Conservation (phyloP, 371 early-diverging fungal genomes). For the Lichtheimia ornata region DNA sequence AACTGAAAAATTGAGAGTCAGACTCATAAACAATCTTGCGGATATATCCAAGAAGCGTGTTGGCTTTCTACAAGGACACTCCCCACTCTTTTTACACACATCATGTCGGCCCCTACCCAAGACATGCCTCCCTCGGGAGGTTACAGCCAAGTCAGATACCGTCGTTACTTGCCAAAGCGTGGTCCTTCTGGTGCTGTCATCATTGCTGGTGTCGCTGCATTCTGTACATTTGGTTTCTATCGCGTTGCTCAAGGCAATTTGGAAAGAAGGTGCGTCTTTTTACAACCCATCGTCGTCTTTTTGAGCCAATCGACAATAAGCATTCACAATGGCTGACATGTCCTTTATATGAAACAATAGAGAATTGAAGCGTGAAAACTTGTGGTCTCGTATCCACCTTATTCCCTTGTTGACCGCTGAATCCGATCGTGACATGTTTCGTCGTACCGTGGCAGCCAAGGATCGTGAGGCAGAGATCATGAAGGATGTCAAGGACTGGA, state of each 20-base stretch:
- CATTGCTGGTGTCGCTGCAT: slow-evolving; percentile 53
- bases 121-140: slow-evolving; percentile 79
- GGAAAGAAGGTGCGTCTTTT: slow-evolving; percentile 67
- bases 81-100: slow-evolving; percentile 25
- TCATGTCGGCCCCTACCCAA: slow-evolving; percentile 42
- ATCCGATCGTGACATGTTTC: slow-evolving; percentile 89
- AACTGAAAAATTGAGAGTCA: background rate
- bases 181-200: slow-evolving; percentile 80
- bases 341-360: slow-evolving; percentile 40
- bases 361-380: slow-evolving; percentile 91
- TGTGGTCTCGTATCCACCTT: slow-evolving; percentile 91
- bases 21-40: slow-evolving; percentile 4
- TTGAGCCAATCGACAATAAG: too few relatives aligned
- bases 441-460: slow-evolving; percentile 77
- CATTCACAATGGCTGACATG: too few relatives aligned
- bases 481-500: slow-evolving; percentile 86
- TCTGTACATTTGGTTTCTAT: slow-evolving; percentile 61
- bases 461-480: slow-evolving; percentile 86
- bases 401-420: slow-evolving; percentile 93
- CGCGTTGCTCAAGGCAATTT: slow-evolving; percentile 66
- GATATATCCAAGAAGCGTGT: slow-evolving; percentile 5
- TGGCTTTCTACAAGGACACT: slow-evolving; percentile 7
- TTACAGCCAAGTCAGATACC: slow-evolving; percentile 76
- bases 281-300: too few relatives aligned
- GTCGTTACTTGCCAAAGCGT: slow-evolving; percentile 85